Evolutionary conservation across 2,329 filamentous ascomycete species (phyloP), one percentile per base, ranked within the genome.

Genomic region (Ambrosiella cleistominuta): DNA sequence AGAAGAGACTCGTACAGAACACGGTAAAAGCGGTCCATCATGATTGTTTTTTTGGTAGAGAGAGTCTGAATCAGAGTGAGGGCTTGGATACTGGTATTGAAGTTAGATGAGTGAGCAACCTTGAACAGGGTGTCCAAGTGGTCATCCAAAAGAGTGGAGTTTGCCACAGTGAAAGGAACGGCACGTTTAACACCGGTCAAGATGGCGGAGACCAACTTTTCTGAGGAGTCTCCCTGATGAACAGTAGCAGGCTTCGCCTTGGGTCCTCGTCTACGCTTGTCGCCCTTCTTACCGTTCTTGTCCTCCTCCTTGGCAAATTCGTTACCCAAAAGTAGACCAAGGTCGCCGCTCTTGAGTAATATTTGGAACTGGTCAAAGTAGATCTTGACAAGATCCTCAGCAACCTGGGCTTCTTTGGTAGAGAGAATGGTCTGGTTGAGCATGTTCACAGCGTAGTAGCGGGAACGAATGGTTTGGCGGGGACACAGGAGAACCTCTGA

Each of bases 81-180:
- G 39, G 93, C 91, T 70, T 98, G 93, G 42, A 98, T 88, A 67
- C 89, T 93, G 0, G 93, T 98, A 72, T 97, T 98, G 78, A 98
- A 97, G 70, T 98, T 98, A 59, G 91, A 88, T 0, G 91, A 97
- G 70, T 98, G 93, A 0, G 93, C 95, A 65, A 98, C 93, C 65
- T 82, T 84, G 77, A 96, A 98, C 35, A 98, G 78, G 2, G 91
- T 96, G 67, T 97, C 86, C 59, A 98, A 80, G 66, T 98, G 91
- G 60, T 84, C 82, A 66, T 94, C 87, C 63, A 97, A 80, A 27
- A 82, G 86, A 62, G 47, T 59, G 36, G 40, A 17, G 66, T 93
- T 87, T 1, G 86, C 82, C 63, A 85, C 84, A 9, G 89, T 86
- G 69, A 96, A 98, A 0, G 94, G 93, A 64, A 95, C 90, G 7